Percentiles rank a stretch among this genome's conserved stretches.
These are phyloP conservation scores for Excoecaria agallocha DNA, from an alignment of 345 rosid genomes.

Conservation along the genomic window DNA sequence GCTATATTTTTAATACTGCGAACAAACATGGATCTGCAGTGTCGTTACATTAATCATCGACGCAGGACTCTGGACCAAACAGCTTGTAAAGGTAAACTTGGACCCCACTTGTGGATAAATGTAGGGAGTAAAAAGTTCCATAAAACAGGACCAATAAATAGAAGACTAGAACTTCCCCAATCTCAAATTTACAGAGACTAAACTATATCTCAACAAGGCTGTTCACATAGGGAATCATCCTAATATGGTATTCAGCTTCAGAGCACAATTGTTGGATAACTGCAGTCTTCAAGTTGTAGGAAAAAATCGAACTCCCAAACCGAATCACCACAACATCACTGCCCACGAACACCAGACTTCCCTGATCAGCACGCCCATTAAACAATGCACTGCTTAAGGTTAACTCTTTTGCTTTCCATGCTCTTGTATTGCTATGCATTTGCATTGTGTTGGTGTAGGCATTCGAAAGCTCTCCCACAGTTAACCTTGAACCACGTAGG, in stretches of 20 bases:
- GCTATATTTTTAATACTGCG: too few species aligned
- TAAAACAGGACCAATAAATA: too few species aligned
- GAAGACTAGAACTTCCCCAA: too few species aligned
- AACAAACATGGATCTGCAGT: too few species aligned
- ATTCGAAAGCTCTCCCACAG: slow-evolving; percentile 27
- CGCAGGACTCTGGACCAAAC: too few species aligned
- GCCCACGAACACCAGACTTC: slow-evolving; percentile 13
- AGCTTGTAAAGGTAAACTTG: too few species aligned
- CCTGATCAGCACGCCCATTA: not conserved
- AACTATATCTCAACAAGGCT: slow-evolving; percentile 39
- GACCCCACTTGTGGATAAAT: too few species aligned
- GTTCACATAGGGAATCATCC: slow-evolving; percentile 39
- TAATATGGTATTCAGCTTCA: not conserved
- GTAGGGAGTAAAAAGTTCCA: too few species aligned
- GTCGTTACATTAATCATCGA: too few species aligned
- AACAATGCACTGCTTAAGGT: slow-evolving; percentile 6
- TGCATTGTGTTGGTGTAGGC: slow-evolving; percentile 41
- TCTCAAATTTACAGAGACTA: too few species aligned
- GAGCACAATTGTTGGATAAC: not conserved
- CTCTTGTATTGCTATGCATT: slow-evolving; percentile 23
- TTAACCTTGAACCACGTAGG: not conserved
- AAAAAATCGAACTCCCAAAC: slow-evolving; percentile 13
- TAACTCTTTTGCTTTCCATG: slow-evolving; percentile 24
- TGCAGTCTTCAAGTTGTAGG: slow-evolving; percentile 29
- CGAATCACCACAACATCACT: slow-evolving; percentile 22